These are phyloP conservation scores for Camellia granthamiana DNA, from an alignment of 148 eudicot species.

Conservation along the genomic window DNA sequence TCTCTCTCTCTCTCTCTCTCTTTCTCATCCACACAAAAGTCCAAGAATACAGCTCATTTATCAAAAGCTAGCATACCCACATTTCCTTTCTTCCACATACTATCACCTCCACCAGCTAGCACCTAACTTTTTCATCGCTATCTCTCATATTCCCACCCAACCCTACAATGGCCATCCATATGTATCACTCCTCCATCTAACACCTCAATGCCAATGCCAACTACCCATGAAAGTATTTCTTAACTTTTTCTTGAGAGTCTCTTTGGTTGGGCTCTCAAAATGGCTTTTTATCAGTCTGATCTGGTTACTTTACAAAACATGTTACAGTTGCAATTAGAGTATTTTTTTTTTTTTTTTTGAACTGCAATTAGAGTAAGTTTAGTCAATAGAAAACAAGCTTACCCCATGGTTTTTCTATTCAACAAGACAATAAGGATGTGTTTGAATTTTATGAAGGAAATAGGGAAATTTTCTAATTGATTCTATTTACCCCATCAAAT, in stretches of 20 bases:
- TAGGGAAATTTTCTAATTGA: no score
- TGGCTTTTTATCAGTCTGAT: no score
- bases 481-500: no score
- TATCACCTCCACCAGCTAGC: background rate
- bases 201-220: background rate
- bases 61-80: background rate
- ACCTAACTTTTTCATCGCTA: background rate
- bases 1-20: background rate
- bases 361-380: no score
- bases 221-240: background rate
- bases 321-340: no score
- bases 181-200: background rate
- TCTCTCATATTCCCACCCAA: background rate
- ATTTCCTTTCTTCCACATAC: background rate
- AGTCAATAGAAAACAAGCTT: no score
- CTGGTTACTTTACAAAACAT: no score
- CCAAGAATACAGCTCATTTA: conserved; percentile 1
- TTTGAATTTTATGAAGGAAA: no score
- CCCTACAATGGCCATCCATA: background rate
- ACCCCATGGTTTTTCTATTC: background rate
- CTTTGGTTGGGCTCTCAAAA: no score
- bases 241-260: no score
- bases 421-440: no score
- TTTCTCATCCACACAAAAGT: background rate
- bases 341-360: no score